Conservation (phyloP, 148 eudicot genomes). For the Fagopyrum esculentum region DNA sequence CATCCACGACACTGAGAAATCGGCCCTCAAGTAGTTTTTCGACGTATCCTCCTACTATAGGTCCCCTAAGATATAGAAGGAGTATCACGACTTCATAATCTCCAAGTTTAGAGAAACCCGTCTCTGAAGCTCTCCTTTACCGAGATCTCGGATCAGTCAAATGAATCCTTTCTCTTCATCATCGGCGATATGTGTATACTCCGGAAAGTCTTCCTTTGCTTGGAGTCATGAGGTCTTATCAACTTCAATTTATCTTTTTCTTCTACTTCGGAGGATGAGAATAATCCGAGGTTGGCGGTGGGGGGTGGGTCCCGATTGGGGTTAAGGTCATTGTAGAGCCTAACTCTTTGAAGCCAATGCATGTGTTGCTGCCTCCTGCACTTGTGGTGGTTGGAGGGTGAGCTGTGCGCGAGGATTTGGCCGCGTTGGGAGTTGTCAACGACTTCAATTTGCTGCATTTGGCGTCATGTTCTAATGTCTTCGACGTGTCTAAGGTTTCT, state of each 20-base stretch:
- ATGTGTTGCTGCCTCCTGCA: constrained; percentile 26
- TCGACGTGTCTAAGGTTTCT: too few species aligned
- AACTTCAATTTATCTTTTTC: constrained; percentile 37
- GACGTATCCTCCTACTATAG: constrained; percentile 68
- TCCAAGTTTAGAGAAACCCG: constrained; percentile 70
- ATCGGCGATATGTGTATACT: constrained; percentile 66
- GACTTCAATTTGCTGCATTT: constrained; percentile 49
- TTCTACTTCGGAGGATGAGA: constrained; percentile 23
- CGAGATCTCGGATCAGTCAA: constrained; percentile 81
- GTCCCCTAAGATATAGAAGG: constrained; percentile 79
- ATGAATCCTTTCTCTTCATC: too few species aligned
- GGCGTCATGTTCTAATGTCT: constrained; percentile 72
- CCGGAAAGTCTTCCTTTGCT: constrained; percentile 61
- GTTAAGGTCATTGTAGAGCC: constrained; percentile 74
- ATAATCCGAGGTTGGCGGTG: constrained; percentile 41
- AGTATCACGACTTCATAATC: constrained; percentile 83
- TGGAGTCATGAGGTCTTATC: constrained; percentile 72
- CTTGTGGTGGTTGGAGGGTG: too few species aligned
- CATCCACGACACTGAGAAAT: constrained; percentile 69
- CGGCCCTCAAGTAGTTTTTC: constrained; percentile 62
- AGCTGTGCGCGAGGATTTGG: constrained; percentile 8
- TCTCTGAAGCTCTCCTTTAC: constrained; percentile 56
- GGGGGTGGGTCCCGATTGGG: constrained; percentile 89
- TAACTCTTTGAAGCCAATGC: constrained; percentile 52
- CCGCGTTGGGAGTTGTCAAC: constrained; percentile 28